These are phyloP conservation scores for Alternaria consortialis DNA, from an alignment of 2,329 filamentous ascomycete genomes.

Conservation along the genomic window DNA sequence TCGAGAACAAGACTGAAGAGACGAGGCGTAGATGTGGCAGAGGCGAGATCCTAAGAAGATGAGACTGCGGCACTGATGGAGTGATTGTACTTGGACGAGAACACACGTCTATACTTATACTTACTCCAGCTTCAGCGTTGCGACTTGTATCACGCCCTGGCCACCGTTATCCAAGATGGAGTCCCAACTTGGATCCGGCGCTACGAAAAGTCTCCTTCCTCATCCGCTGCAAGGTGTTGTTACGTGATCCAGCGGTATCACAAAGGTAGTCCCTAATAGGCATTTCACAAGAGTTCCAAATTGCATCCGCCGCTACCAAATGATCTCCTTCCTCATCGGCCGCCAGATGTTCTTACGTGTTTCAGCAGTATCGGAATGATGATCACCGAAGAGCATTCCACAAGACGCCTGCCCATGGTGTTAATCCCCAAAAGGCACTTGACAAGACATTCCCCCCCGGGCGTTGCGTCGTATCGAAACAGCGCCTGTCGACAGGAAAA, in stretches of 20 bases:
- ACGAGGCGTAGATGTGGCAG: conserved; percentile 30
- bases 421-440: conserved; percentile 26
- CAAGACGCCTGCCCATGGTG: conserved; percentile 7
- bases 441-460: conserved; percentile 19
- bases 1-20: conserved; percentile 33
- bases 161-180: conserved; percentile 7
- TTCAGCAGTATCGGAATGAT: conserved; percentile 19
- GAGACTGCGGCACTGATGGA: conserved; percentile 26
- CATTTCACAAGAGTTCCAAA: conserved; percentile 15
- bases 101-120: conserved; percentile 30
- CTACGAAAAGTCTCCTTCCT: conserved; percentile 25
- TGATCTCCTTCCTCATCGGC: conserved; percentile 31
- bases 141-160: conserved; percentile 11
- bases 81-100: conserved; percentile 8
- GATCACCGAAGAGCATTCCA: conserved; percentile 17
- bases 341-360: conserved; percentile 10
- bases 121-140: conserved; percentile 7
- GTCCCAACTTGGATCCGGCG: conserved; percentile 11
- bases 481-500: conserved; percentile 15
- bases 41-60: conserved; percentile 35
- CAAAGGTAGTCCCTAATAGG: conserved; percentile 21
- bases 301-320: conserved; percentile 13
- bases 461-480: conserved; percentile 19
- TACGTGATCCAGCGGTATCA: conserved; percentile 19
- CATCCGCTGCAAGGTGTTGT: conserved; percentile 21